Evolutionary conservation across 1,284 basidiomycete genomes (phyloP).

Genomic region (Cryptococcus hybrid): DNA sequence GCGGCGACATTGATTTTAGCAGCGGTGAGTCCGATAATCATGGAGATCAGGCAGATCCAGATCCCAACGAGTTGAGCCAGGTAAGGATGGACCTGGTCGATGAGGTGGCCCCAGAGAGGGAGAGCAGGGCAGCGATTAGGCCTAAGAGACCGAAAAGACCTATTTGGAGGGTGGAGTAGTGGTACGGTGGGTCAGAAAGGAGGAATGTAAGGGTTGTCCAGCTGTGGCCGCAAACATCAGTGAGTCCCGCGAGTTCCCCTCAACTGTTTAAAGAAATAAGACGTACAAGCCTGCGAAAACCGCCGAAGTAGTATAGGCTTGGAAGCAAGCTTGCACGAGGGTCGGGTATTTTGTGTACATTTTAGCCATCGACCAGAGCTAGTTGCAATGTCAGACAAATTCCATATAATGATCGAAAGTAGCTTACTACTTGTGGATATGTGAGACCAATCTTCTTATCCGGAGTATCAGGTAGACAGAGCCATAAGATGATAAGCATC

Average conservation of each 20-base stretch:
- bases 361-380: slow-evolving; percentile 64
- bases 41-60: slow-evolving; percentile 31
- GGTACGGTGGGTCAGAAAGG: slow-evolving; percentile 62
- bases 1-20: slow-evolving; percentile 62
- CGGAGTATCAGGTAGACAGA: slow-evolving; percentile 67
- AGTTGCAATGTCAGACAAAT: not conserved
- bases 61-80: slow-evolving; percentile 60
- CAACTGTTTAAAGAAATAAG: not conserved
- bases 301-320: slow-evolving; percentile 57
- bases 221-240: slow-evolving; percentile 8
- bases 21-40: slow-evolving; percentile 56
- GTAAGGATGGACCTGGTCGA: slow-evolving; percentile 67
- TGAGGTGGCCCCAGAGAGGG: slow-evolving; percentile 62
- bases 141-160: slow-evolving; percentile 71
- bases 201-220: slow-evolving; percentile 74
- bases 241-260: slow-evolving; percentile 5
- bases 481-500: slow-evolving; percentile 58
- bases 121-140: slow-evolving; percentile 62
- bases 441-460: slow-evolving; percentile 58
- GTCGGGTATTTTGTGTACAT: slow-evolving; percentile 67
- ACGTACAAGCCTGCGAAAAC: slow-evolving; percentile 41
- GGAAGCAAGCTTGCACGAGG: slow-evolving; percentile 61
- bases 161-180: slow-evolving; percentile 59
- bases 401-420: not conserved
- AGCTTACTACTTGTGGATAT: slow-evolving; percentile 57